Base-by-base conservation (phyloP, 75 land plant species). In the Selaginella moellendorffii region DNA sequence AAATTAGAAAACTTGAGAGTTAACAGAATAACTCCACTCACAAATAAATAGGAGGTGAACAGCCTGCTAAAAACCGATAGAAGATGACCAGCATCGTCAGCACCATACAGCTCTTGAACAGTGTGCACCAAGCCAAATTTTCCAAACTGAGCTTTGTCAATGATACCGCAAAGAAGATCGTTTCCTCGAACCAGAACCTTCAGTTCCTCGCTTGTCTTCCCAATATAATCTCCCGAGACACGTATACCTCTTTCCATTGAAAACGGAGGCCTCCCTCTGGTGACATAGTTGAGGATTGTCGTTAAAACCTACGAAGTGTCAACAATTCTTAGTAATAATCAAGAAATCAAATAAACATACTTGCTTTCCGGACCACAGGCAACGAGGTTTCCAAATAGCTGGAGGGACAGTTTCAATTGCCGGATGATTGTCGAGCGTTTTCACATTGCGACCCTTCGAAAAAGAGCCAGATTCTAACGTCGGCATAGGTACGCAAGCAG, bases 101-200 rank as follows among this genome's bases (percentile, higher is more conserved):
- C 78, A 18, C 98, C 98, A 76, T 83, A 93, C 5, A 88, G 85
- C 72, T 93, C 98, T 67, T 93, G 90, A 24, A 93, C 81, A 22
- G 85, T 67, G 74, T 93, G 98, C 14, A 88, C 90, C 14, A 88
- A 62, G 2, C 98, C 98, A 74, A 82, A 85, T 51, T 83, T 82
- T 29, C 85, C 98, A 83, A 88, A 93, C 72, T 93, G 98, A 0
- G 83, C 87, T 75, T 93, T 88, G 77, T 93, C 98, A 68, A 93
- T 85, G 1, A 93, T 83, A 24, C 98, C 98, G 68, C 76, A 75
- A 18, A 93, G 69, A 23, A 88, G 72, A 27, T 88, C 79, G 68
- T 93, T 93, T 26, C 88, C 76, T 46, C 70, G 58, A 54, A 93
- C 68, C 9, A 77, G 27, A 31, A 88, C 46, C 10, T 60, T 79